Conservation (phyloP, 192 early-diverging fungal species). For the Coemansia sp. region DNA sequence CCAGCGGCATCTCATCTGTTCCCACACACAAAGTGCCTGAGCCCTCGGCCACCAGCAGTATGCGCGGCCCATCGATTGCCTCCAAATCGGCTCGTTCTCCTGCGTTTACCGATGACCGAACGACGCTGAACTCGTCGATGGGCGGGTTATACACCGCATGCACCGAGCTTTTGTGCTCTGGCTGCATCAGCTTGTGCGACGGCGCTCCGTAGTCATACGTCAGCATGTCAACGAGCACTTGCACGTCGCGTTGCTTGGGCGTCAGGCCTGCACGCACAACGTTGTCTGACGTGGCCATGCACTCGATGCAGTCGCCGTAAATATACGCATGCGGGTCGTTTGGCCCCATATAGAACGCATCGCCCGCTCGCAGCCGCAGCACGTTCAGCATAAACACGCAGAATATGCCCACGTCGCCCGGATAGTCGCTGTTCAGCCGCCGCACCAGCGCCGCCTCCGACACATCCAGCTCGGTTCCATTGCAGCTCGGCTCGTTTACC, state of each 20-base stretch:
- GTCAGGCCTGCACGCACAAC: constrained; percentile 96
- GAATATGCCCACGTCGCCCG: constrained; percentile 87
- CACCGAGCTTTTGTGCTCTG: constrained; percentile 29
- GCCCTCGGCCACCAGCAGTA: constrained; percentile 83
- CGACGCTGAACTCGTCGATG: constrained; percentile 91
- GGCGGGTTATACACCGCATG: constrained; percentile 91
- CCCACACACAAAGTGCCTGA: constrained; percentile 52
- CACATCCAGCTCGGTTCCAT: not conserved
- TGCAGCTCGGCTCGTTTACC: constrained; percentile 8
- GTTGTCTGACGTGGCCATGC: constrained; percentile 98
- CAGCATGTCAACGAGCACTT: constrained; percentile 85
- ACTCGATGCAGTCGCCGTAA: constrained; percentile 95
- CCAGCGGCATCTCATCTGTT: constrained; percentile 35
- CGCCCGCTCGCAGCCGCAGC: constrained; percentile 72
- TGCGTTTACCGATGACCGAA: constrained; percentile 57
- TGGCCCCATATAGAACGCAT: constrained; percentile 92
- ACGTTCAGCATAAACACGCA: constrained; percentile 89
- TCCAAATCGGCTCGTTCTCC: constrained; percentile 55
- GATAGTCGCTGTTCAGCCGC: constrained; percentile 78
- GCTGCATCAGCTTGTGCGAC: constrained; percentile 73
- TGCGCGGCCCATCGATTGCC: constrained; percentile 73
- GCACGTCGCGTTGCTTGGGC: constrained; percentile 87
- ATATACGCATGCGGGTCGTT: constrained; percentile 98
- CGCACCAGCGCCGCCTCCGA: constrained; percentile 63
- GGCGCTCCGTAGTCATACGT: constrained; percentile 85